Evolutionary conservation across 352 stramenopile genomes (phyloP), one percentile per base, ranked within the genome.

Genomic region (Globisporangium nagaii): DNA sequence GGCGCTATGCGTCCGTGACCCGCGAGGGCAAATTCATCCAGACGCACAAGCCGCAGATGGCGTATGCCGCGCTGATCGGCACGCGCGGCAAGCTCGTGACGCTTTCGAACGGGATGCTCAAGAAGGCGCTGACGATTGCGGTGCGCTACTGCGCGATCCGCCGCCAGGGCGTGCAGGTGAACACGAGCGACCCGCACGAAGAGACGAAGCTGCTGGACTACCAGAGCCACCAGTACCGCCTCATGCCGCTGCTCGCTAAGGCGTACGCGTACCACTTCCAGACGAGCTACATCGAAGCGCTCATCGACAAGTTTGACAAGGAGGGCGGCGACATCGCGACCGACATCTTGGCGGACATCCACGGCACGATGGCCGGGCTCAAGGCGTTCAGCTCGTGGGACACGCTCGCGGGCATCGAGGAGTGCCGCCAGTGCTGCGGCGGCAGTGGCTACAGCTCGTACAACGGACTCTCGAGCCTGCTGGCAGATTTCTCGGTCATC

Each of bases 201-300:
- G 92, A 98, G 66, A 50, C 88, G 19, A 91, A 96, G 60, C 85
- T 98, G 56, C 68, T 98, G 37, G 92, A 98, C 58, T 98, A 98
- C 65, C 90, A 93, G 48, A 90, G 92, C 65, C 94, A 98, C 68
- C 93, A 98, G 66, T 95, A 98, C 70, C 88, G 94, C 19, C 74
- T 98, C 13, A 77, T 98, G 31, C 93, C 94, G 28, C 66, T 97
- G 36, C 62, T 98, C 31, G 94, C 94, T 12, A 73, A 78, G 6
- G 86, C 90, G 11, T 98, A 98, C 62, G 93, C 88, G 75, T 22
- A 49, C 19, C 43, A 49, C 43, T 49, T 49, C 19, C 27, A 49
- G 30, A 94, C 89, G 36, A 85, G 82, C 42, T 80, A 90, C 63
- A 86, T 98, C 11, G 69, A 88, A 20, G 53, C 63, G 11, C 58